A percentile compares a stretch with the other conserved stretches of the same genome.
Conservation (phyloP, 805 yeast species). For the Schwanniomyces yamadae region DNA sequence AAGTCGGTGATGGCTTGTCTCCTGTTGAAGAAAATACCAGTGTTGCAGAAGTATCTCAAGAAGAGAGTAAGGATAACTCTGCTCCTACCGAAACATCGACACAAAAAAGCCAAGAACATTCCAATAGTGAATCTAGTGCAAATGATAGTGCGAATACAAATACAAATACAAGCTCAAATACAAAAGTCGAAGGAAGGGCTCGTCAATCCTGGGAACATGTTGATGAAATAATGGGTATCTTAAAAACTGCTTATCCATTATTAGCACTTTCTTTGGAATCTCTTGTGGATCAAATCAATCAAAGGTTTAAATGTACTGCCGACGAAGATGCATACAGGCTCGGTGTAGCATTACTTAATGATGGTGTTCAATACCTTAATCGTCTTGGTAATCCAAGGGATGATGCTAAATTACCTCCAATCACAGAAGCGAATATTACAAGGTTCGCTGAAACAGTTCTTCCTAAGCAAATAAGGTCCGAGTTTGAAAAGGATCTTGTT, state of each 20-base stretch:
- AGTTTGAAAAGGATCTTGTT: constrained; percentile 89
- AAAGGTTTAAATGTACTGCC: constrained; percentile 86
- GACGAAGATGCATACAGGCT: constrained; percentile 96
- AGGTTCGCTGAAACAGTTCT: constrained; percentile 91
- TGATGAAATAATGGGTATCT: constrained; percentile 86
- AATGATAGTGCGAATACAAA: not conserved
- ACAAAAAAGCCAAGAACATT: too few relatives aligned
- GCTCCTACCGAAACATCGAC: too few relatives aligned
- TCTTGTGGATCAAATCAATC: constrained; percentile 90
- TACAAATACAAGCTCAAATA: not conserved
- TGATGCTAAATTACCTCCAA: constrained; percentile 84
- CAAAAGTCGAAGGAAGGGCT: constrained; percentile 5
- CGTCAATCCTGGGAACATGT: constrained; percentile 93
- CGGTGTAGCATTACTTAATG: constrained; percentile 88
- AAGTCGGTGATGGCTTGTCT: too few relatives aligned
- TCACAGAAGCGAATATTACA: constrained; percentile 84
- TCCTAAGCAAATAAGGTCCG: constrained; percentile 84
- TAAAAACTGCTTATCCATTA: constrained; percentile 95
- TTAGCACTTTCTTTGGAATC: constrained; percentile 91
- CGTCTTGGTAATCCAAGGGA: constrained; percentile 84
- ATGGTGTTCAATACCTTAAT: constrained; percentile 87
- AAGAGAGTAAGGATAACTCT: not conserved
- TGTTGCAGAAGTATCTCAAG: too few relatives aligned
- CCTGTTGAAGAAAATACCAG: too few relatives aligned
- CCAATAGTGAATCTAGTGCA: too few relatives aligned